A percentile compares a stretch with the other conserved stretches of the same genome.
phyloP scores from a whole-genome alignment of 768 basidiomycete genomes.

The Kwoniella dejecticola region DNA sequence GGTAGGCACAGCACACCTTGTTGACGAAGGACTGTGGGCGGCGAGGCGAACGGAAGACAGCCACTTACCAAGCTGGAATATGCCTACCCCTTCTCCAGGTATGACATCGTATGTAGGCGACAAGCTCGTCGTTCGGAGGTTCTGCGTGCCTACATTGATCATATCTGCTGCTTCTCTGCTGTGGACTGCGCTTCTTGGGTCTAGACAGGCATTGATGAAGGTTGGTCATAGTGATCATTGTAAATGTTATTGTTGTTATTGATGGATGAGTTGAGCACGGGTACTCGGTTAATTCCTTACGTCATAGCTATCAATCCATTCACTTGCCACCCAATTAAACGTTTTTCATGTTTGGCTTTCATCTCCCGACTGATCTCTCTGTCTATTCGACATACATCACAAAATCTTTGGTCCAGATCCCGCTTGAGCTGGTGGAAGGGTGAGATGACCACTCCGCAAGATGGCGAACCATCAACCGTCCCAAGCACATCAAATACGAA shows the following conservation, averaged over 20 bases:
- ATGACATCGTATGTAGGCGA: conserved; percentile 36
- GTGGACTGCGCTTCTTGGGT: too few species aligned
- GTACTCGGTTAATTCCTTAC: background rate
- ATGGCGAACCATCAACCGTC: background rate
- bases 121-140: conserved; percentile 6
- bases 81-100: conserved; percentile 40
- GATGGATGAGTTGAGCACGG: background rate
- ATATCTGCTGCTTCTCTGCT: background rate
- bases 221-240: too few species aligned
- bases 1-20: too few species aligned
- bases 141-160: conserved; percentile 5
- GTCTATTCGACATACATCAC: too few species aligned
- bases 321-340: background rate
- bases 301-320: background rate
- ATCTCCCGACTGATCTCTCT: too few species aligned
- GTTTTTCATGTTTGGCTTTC: too few species aligned
- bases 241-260: background rate
- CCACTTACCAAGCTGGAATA: conserved; percentile 47
- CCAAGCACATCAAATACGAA: conserved; percentile 2
- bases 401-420: too few species aligned
- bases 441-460: background rate
- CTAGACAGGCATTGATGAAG: too few species aligned
- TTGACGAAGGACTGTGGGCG: too few species aligned
- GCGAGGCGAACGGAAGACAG: background rate
- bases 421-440: too few species aligned